Base-by-base conservation (phyloP, 805 yeast genomes). In the Starmera pachycereana region DNA sequence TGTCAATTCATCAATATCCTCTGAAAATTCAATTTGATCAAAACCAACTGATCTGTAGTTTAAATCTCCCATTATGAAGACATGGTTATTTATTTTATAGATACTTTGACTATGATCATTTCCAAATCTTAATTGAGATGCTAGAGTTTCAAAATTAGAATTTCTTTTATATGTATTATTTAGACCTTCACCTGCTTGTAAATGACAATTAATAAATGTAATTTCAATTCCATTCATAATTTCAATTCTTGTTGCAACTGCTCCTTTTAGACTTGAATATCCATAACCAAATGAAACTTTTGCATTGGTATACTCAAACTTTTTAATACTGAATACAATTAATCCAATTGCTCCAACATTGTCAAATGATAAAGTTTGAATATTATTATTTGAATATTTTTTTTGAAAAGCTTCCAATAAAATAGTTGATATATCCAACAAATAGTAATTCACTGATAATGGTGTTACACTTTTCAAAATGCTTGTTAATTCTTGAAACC, bases 51-150 rank as follows among this genome's bases (percentile, higher is more conserved):
- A 71, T 35, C 97, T 66, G 57, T 83, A 89, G 55, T 89, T 89
- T 50, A 89, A 63, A 58, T 89, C 97, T 0, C 97, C 97, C 68
- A 85, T 61, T 39, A 88, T 57, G 51, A 88, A 81, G 6, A 79
- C 60, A 53, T 83, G 95, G 10, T 69, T 50, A 1, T 59, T 48
- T 0, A 78, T 76, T 44, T 71, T 72, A 35, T 78, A 54, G 22
- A 72, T 58, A 19, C 76, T 71, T 50, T 57, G 67, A 4, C 76
- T 16, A 16, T 16, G 3, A 16, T 16, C 78, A 47, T 78, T 81
- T 11, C 69, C 71, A 52, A 82, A 78, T 40, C 69, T 74, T 36
- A 83, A 53, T 4, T 74, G 68, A 29, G 73, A 63, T 50, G 77
- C 65, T 3, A 85, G 58, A 3, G 62, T 58, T 29, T 59, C 48